phyloP scores from a whole-genome alignment of 2,329 filamentous ascomycete genomes.

The Penicillium sp. region DNA sequence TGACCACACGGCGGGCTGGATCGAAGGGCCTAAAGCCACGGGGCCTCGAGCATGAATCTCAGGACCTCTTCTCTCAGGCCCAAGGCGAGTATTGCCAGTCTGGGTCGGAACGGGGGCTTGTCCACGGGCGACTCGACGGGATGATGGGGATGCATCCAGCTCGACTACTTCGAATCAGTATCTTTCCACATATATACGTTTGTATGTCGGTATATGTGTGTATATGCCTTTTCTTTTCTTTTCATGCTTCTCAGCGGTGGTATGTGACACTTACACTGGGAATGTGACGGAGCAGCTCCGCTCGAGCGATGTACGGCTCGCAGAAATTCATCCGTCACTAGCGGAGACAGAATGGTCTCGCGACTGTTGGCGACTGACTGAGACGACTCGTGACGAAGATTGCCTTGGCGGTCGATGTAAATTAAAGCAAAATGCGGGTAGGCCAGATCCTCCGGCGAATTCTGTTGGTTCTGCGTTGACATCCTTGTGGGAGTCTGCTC shows the following conservation, averaged over 20 bases:
- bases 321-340: constrained; percentile 35
- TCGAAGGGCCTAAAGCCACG: neutral
- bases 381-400: constrained; percentile 36
- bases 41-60: constrained; percentile 7
- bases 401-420: constrained; percentile 35
- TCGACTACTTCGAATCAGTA: constrained; percentile 9
- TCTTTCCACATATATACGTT: neutral
- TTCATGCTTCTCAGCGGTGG: neutral
- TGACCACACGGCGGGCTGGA: constrained; percentile 19
- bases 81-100: constrained; percentile 1
- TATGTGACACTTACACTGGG: constrained; percentile 23
- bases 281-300: constrained; percentile 21
- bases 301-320: constrained; percentile 34
- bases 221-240: neutral
- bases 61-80: neutral
- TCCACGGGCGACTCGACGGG: neutral
- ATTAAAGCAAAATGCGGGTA: constrained; percentile 38
- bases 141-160: constrained; percentile 2
- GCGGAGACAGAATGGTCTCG: constrained; percentile 33
- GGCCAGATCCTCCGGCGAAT: constrained; percentile 24
- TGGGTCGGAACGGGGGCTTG: constrained; percentile 8
- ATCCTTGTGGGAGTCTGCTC: constrained; percentile 18
- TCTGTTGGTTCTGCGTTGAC: constrained; percentile 27
- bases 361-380: constrained; percentile 33
- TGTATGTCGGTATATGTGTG: neutral